Evolutionary conservation across 2,329 filamentous ascomycete species (phyloP).

Genomic region (Trichoderma sp.): DNA sequence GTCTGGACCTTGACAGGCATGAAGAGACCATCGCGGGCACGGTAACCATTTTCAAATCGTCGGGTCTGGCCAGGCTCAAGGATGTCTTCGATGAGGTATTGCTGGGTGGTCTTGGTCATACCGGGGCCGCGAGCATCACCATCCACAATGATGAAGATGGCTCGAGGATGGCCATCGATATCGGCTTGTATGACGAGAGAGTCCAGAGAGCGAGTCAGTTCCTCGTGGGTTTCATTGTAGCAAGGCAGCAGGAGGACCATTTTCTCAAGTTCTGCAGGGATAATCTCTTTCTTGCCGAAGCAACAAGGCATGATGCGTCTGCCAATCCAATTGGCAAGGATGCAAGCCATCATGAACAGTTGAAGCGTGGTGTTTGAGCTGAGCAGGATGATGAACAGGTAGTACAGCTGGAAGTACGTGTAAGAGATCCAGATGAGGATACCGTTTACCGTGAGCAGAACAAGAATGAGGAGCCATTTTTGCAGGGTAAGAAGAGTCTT

Average conservation of each 20-base stretch:
- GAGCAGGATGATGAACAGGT: slow-evolving; percentile 48
- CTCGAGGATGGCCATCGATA: slow-evolving; percentile 44
- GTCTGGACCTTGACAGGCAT: slow-evolving; percentile 49
- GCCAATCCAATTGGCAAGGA: slow-evolving; percentile 37
- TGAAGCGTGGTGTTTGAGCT: slow-evolving; percentile 50
- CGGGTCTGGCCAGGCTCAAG: slow-evolving; percentile 40
- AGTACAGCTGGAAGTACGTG: slow-evolving; percentile 44
- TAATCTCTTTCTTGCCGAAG: slow-evolving; percentile 35
- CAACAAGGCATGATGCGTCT: slow-evolving; percentile 38
- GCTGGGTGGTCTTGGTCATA: slow-evolving; percentile 51
- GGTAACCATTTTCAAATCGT: slow-evolving; percentile 46
- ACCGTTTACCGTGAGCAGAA: slow-evolving; percentile 40
- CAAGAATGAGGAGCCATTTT: slow-evolving; percentile 44
- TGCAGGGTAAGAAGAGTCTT: slow-evolving; percentile 42
- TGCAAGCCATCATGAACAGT: slow-evolving; percentile 45
- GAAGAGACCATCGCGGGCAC: slow-evolving; percentile 48
- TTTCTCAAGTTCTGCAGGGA: slow-evolving; percentile 44
- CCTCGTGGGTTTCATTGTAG: slow-evolving; percentile 51
- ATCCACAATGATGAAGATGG: slow-evolving; percentile 52
- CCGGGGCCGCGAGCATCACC: slow-evolving; percentile 50
- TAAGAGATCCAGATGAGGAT: slow-evolving; percentile 41
- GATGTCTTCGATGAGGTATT: slow-evolving; percentile 51
- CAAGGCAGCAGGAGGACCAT: slow-evolving; percentile 51
- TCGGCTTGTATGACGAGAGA: slow-evolving; percentile 48
- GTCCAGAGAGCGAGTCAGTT: slow-evolving; percentile 48